Base-by-base conservation (phyloP, 345 rosid species). In the Lenwebbia sp. region DNA sequence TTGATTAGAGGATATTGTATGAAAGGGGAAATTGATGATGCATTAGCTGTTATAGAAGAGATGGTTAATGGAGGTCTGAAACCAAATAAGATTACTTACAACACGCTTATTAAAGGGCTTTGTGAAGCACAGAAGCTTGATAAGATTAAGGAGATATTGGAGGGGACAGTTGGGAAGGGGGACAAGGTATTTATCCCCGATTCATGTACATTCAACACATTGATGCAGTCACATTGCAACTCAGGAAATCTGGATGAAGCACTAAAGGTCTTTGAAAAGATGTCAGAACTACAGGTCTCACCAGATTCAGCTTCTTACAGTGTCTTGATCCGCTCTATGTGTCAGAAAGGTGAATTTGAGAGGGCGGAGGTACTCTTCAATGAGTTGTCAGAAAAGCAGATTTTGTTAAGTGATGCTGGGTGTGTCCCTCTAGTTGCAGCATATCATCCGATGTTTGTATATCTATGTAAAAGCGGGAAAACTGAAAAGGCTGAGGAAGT, bases 241-340 rank as follows among this genome's bases (percentile, higher is more conserved):
- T 91, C 90, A 44, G 98, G 95, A 85, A 92, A 93, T 89, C 50
- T 92, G 51, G 88, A 89, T 33, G 99, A 94, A 78, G 97, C 97
- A 0, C 23, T 93, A 88, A 89, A 88, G 84, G 91, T 91, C 82
- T 94, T 93, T 87, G 84, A 90, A 84, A 92, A 89, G 84, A 94
- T 96, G 95, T 85, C 28, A 9, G 89, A 87, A 83, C 86, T 92
- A 90, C 83, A 90, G 22, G 89, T 93, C 76, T 90, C 44, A 75
- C 94, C 95, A 54, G 98, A 96, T 91, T 95, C 99, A 5, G 96
- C 95, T 89, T 93, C 98, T 0, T 96, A 92, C 82, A 96, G 97
- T 85, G 91, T 94, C 89, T 54, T 96, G 88, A 93, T 96, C 41
- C 90, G 97, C 74, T 90, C 88, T 81, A 85, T 96, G 90, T 95